Evolutionary conservation across 176 grass and related monocot species (phyloP).

Genomic region (Carex kokanica): DNA sequence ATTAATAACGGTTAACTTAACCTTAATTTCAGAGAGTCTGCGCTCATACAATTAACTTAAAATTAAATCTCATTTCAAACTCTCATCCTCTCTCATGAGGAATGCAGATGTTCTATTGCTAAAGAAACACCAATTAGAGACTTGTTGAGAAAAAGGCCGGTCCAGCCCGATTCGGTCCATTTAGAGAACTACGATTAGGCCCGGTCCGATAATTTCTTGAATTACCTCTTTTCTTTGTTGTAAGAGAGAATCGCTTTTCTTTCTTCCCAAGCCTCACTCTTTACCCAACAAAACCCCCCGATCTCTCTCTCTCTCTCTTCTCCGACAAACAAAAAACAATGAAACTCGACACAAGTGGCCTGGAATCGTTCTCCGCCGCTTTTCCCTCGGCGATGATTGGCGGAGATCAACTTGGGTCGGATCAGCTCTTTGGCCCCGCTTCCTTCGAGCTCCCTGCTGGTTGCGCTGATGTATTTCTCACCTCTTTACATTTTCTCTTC

Average conservation of each 20-base stretch:
- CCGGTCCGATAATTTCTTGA: neutral
- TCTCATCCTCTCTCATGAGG: no score
- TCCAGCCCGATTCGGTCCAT: neutral
- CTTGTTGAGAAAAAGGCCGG: neutral
- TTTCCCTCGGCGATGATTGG: constrained; percentile 37
- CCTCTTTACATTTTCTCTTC: neutral
- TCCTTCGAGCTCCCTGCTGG: neutral
- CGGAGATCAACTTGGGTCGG: constrained; percentile 37
- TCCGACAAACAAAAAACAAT: constrained; percentile 21
- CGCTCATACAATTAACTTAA: no score
- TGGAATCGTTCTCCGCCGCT: constrained; percentile 44
- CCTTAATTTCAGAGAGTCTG: no score
- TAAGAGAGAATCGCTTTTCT: constrained; percentile 13
- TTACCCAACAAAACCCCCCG: neutral
- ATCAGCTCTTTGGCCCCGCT: constrained; percentile 12
- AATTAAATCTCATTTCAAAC: no score
- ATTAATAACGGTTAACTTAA: no score
- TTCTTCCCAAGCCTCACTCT: constrained; percentile 30
- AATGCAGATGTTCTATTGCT: no score
- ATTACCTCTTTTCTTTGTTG: neutral
- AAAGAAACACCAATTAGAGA: no score
- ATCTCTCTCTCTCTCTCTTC: constrained; percentile 7
- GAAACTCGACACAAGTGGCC: constrained; percentile 53
- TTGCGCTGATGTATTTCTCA: constrained; percentile 2
- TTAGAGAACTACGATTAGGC: neutral